phyloP scores from a whole-genome alignment of 768 basidiomycete species.

The Leccinum rimulosum region DNA sequence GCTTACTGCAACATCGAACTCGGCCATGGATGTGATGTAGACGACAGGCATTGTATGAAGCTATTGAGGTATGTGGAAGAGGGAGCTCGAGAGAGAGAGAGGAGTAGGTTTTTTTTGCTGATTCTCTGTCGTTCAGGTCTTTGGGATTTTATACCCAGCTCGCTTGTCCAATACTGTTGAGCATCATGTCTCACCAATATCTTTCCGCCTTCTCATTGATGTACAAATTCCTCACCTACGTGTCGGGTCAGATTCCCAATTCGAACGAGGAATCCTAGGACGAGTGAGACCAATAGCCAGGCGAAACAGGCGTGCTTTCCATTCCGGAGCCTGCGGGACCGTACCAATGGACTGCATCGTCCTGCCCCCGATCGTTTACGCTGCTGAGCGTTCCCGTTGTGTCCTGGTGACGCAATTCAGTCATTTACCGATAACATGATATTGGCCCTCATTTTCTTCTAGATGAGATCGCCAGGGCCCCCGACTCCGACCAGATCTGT shows the following conservation, averaged over 20 bases:
- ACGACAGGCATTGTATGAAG: conserved; percentile 21
- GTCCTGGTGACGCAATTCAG: conserved; percentile 25
- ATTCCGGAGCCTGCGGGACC: conserved; percentile 27
- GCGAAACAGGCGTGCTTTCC: conserved; percentile 31
- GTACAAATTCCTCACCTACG: conserved; percentile 19
- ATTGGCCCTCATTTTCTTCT: conserved; percentile 11
- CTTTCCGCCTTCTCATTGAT: conserved; percentile 12
- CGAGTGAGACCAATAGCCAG: conserved; percentile 24
- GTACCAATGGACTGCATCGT: conserved; percentile 19
- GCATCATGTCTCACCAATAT: conserved; percentile 15
- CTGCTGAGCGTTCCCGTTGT: conserved; percentile 10
- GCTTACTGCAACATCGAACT: conserved; percentile 25
- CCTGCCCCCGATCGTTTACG: conserved; percentile 20
- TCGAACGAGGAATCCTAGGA: conserved; percentile 13
- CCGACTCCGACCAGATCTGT: conserved; percentile 14
- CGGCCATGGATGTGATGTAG: conserved; percentile 26
- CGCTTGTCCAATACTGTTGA: conserved; percentile 14
- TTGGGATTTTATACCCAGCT: conserved; percentile 28
- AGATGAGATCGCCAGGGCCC: conserved; percentile 18
- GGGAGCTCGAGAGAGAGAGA: conserved; percentile 11
- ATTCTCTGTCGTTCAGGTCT: conserved; percentile 9
- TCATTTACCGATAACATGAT: conserved; percentile 15
- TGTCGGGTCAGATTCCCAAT: conserved; percentile 24
- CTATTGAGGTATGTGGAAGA: conserved; percentile 12
- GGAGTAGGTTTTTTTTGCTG: conserved; percentile 17